Evolutionary conservation across 2,329 filamentous ascomycete species (phyloP).

Genomic region (Clonostachys chloroleuca): DNA sequence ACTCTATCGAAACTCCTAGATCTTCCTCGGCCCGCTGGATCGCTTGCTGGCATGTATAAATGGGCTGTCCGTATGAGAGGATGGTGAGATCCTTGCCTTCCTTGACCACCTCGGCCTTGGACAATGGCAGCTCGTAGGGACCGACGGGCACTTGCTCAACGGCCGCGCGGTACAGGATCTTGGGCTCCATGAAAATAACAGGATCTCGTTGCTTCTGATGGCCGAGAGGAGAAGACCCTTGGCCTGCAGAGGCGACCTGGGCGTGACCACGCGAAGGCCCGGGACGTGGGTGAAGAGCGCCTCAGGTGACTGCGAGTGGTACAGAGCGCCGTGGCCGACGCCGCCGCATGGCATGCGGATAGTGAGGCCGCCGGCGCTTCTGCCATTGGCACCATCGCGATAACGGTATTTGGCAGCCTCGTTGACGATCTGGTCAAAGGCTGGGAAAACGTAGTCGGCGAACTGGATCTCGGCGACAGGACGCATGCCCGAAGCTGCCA

Average conservation of each 20-base stretch:
- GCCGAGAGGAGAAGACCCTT: conserved; percentile 79
- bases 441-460: conserved; percentile 89
- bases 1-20: conserved; percentile 70
- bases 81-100: conserved; percentile 77
- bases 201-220: conserved; percentile 85
- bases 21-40: conserved; percentile 73
- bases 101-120: conserved; percentile 81
- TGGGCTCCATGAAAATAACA: conserved; percentile 90
- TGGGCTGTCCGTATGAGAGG: conserved; percentile 82
- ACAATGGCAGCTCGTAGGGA: conserved; percentile 77
- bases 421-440: conserved; percentile 92
- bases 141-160: conserved; percentile 86
- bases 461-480: conserved; percentile 95
- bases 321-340: conserved; percentile 82
- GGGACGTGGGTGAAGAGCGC: conserved; percentile 85
- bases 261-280: conserved; percentile 80
- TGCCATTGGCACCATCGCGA: conserved; percentile 55
- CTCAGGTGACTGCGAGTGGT: conserved; percentile 89
- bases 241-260: conserved; percentile 79
- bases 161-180: conserved; percentile 85
- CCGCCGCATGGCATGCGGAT: conserved; percentile 87
- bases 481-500: conserved; percentile 85
- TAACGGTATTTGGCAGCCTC: conserved; percentile 88
- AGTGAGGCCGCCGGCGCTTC: conserved; percentile 72
- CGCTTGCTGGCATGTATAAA: conserved; percentile 78